Conservation (phyloP, 1,284 basidiomycete species). For the Marasmius tenuissimus region DNA sequence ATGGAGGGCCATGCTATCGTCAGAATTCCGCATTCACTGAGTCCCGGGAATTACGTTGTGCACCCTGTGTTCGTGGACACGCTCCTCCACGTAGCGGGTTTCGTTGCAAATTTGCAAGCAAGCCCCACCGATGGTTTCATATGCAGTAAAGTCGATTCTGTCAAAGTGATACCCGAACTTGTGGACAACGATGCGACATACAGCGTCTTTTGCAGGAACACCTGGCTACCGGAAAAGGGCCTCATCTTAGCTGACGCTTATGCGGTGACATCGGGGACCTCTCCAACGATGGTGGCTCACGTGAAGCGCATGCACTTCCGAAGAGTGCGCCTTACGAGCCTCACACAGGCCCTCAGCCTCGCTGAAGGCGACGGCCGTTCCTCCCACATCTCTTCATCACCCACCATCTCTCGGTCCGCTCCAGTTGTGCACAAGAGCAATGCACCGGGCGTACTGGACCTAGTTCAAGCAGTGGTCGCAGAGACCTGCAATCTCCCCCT, state of each 20-base stretch:
- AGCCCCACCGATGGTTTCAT: slow-evolving; percentile 56
- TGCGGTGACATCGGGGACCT: slow-evolving; percentile 38
- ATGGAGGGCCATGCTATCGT: slow-evolving; percentile 55
- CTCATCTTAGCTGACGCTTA: slow-evolving; percentile 49
- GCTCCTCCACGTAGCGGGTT: slow-evolving; percentile 66
- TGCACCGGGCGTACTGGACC: background rate
- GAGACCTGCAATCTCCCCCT: slow-evolving; percentile 40
- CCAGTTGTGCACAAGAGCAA: background rate
- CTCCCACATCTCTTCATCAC: background rate
- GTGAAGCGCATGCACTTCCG: slow-evolving; percentile 59
- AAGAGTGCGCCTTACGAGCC: slow-evolving; percentile 45
- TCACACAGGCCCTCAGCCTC: slow-evolving; percentile 43
- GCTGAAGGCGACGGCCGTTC: background rate
- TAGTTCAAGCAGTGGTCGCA: slow-evolving; percentile 37
- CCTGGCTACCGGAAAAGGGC: slow-evolving; percentile 40
- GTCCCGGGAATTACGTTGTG: slow-evolving; percentile 36
- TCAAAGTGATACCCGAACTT: slow-evolving; percentile 43
- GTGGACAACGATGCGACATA: slow-evolving; percentile 44
- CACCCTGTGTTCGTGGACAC: slow-evolving; percentile 67
- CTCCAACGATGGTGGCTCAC: slow-evolving; percentile 47
- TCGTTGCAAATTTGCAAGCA: slow-evolving; percentile 61
- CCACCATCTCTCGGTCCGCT: background rate
- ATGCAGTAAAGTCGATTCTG: slow-evolving; percentile 52
- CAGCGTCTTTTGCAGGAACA: slow-evolving; percentile 50
- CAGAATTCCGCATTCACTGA: slow-evolving; percentile 32